Percentiles rank a stretch among this genome's conserved stretches.
Evolutionary conservation across 768 basidiomycete genomes (phyloP).

Genomic region (Calocybe cyanea): DNA sequence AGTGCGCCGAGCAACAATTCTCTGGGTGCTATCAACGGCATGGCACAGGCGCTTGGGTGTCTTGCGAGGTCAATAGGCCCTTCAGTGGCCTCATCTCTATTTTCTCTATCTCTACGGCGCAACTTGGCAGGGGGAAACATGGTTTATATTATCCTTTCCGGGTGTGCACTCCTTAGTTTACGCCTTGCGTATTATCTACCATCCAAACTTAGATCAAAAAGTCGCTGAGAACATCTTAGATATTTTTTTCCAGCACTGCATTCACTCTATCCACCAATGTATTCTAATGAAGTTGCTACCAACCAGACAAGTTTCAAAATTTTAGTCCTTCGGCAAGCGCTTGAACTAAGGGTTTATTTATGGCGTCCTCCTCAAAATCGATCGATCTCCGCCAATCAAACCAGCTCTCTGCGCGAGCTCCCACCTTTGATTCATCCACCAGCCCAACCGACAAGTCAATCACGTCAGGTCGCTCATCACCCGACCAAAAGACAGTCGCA

Average conservation of each 20-base stretch:
- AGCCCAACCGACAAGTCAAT: conserved; percentile 21
- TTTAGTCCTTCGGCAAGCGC: conserved; percentile 12
- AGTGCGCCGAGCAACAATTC: conserved; percentile 35
- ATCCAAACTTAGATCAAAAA: conserved; percentile 5
- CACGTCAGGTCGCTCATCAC: conserved; percentile 18
- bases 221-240: too few species aligned
- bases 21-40: conserved; percentile 51
- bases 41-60: conserved; percentile 51
- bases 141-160: conserved; percentile 28
- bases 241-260: too few species aligned
- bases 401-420: conserved; percentile 18
- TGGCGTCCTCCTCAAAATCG: conserved; percentile 17
- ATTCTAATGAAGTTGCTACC: too few species aligned
- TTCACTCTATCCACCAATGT: too few species aligned
- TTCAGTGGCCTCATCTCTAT: conserved; percentile 37
- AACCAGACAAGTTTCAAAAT: too few species aligned
- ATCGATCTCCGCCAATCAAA: conserved; percentile 20
- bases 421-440: conserved; percentile 14
- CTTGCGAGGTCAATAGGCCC: conserved; percentile 41
- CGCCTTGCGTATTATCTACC: conserved; percentile 13
- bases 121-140: conserved; percentile 34
- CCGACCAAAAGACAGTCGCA: conserved; percentile 28
- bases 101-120: conserved; percentile 33
- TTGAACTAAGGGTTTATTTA: conserved; percentile 10
- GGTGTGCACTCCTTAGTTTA: conserved; percentile 14